Conservation (phyloP, 352 stramenopile genomes). For the Albugo candida region DNA sequence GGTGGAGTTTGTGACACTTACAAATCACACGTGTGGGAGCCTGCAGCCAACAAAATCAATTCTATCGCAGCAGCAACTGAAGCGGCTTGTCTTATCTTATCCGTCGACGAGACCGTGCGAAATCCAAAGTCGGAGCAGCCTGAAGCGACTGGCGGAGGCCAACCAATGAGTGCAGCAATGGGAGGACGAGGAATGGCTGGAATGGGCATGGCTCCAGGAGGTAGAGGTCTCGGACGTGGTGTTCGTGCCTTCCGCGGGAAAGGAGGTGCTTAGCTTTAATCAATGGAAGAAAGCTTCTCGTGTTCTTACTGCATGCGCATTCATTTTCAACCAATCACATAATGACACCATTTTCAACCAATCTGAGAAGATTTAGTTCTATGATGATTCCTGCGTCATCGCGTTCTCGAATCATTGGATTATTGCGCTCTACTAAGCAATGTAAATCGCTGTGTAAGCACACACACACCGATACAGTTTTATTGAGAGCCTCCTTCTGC, state of each 20-base stretch:
- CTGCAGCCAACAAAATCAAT: conserved; percentile 98
- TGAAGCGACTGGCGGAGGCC: conserved; percentile 21
- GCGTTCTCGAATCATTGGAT: no score
- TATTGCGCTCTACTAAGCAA: no score
- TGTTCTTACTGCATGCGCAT: neutral
- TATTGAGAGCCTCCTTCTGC: no score
- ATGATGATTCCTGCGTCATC: no score
- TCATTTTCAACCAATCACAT: no score
- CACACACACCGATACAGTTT: no score
- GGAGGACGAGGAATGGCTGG: conserved; percentile 80
- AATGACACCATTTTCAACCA: no score
- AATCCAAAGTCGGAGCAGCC: conserved; percentile 94
- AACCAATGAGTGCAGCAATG: conserved; percentile 81
- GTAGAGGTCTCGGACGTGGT: conserved; percentile 43
- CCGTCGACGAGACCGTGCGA: conserved; percentile 97
- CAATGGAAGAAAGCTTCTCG: neutral
- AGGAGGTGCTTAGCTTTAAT: conserved; percentile 23
- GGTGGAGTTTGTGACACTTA: conserved; percentile 97
- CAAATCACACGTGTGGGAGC: conserved; percentile 95
- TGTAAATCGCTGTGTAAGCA: no score
- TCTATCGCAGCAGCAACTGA: conserved; percentile 91
- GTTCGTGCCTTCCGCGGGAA: conserved; percentile 62
- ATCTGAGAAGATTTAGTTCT: no score
- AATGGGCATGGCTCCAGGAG: conserved; percentile 49
- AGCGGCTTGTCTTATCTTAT: conserved; percentile 95